Base-by-base conservation (phyloP, 1,139 yeast genomes). In the Wickerhamomyces sp. region DNA sequence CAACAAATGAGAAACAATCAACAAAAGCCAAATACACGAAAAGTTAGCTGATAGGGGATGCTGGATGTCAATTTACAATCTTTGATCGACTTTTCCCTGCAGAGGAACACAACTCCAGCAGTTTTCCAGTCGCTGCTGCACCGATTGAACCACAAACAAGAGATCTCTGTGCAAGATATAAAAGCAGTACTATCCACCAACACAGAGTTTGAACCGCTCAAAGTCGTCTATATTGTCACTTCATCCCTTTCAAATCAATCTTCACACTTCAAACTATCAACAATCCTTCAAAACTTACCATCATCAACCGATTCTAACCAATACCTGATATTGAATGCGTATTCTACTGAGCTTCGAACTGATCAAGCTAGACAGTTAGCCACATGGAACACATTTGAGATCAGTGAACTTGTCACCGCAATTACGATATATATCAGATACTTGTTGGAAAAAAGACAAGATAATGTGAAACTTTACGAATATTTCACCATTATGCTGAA, bases 141-240 rank as follows among this genome's bases (percentile, higher is more conserved):
- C 18, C 62, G 57, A 38, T 30, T 57, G 39, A 50, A 54, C 26
- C 53, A 53, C 35, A 57, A 50, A 36, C 52, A 50, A 13, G 54
- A 52, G 36, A 42, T 58, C 7, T 10, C 50, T 6, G 27, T 39
- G 3, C 41, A 48, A 6, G 59, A 54, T 32, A 39, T 56, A 6
- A 34, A 30, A 6, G 18, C 44, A 2, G 14, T 56, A 2, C 34
- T 57, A 11, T 38, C 48, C 4, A 11, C 41, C 1, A 15, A 14
- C 11, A 36, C 34, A 2, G 41, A 43, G 1, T 36, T 53, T 10
- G 58, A 56, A 34, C 59, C 61, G n/a, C 37, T 56, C 37, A 37
- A 45, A 8, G 49, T 48, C 8, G 42, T 49, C 27, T 58, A 52
- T 39, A 40, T 58, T 11, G 37, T 51, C 2, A n/a, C 37, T 6